Evolutionary conservation across 1,284 basidiomycete species (phyloP).

Genomic region (Taiwanofungus camphoratus): DNA sequence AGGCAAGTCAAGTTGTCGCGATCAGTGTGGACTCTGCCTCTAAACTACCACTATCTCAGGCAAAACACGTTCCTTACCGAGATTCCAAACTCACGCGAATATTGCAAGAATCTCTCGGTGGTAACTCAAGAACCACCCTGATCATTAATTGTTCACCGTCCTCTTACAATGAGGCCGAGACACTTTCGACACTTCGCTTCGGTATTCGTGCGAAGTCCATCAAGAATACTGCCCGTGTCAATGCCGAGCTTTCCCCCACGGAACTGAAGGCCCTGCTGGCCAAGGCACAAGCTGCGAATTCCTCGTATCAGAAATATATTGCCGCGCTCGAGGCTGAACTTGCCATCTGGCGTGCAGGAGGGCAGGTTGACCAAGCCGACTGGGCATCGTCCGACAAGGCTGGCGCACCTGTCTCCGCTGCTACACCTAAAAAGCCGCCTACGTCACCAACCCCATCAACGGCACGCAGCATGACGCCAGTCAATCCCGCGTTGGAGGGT

Average conservation of each 20-base stretch:
- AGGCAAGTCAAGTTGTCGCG: slow-evolving; percentile 47
- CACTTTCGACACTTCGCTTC: slow-evolving; percentile 95
- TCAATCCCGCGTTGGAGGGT: slow-evolving; percentile 75
- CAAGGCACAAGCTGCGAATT: slow-evolving; percentile 86
- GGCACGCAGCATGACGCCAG: slow-evolving; percentile 75
- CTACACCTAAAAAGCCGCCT: slow-evolving; percentile 54
- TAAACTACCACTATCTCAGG: slow-evolving; percentile 40
- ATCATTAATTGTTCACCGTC: slow-evolving; percentile 99
- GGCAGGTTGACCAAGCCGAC: slow-evolving; percentile 78
- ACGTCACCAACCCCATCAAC: slow-evolving; percentile 53
- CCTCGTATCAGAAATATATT: slow-evolving; percentile 84
- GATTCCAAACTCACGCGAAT: slow-evolving; percentile 99
- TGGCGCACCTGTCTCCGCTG: slow-evolving; percentile 30
- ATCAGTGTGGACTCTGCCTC: slow-evolving; percentile 1
- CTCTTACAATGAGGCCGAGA: slow-evolving; percentile 95
- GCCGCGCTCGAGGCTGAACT: slow-evolving; percentile 89
- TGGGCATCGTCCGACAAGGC: slow-evolving; percentile 76
- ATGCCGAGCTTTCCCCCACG: slow-evolving; percentile 93
- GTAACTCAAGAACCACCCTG: slow-evolving; percentile 97
- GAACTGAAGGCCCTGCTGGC: slow-evolving; percentile 92
- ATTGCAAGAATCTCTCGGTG: slow-evolving; percentile 98
- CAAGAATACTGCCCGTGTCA: slow-evolving; percentile 99
- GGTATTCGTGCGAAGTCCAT: slow-evolving; percentile 99
- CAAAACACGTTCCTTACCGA: slow-evolving; percentile 96
- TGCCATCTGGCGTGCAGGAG: slow-evolving; percentile 86